phyloP scores from a whole-genome alignment of 1,284 basidiomycete species.

The Apiotrichum montevideense region DNA sequence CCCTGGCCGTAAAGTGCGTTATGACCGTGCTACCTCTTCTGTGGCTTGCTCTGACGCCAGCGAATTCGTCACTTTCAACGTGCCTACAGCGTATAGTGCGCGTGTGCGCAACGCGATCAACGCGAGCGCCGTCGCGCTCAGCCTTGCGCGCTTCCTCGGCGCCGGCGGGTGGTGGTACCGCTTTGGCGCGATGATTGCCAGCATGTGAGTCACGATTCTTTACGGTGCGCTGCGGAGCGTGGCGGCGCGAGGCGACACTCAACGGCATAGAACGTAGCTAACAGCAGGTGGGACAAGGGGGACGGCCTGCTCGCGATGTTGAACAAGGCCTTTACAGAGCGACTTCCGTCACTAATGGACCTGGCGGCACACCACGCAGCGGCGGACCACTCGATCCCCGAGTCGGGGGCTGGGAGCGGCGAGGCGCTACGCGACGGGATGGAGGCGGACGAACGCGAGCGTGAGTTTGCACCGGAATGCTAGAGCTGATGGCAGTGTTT shows the following conservation, averaged over 20 bases:
- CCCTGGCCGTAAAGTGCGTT: conserved; percentile 68
- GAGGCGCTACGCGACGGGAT: conserved; percentile 79
- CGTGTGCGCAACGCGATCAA: conserved; percentile 76
- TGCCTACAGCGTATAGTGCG: conserved; percentile 66
- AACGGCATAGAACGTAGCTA: not conserved
- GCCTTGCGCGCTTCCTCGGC: conserved; percentile 70
- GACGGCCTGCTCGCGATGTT: conserved; percentile 52
- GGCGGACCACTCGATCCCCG: conserved; percentile 51
- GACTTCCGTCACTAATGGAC: conserved; percentile 74
- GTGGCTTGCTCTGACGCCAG: conserved; percentile 44
- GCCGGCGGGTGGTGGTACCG: conserved; percentile 84
- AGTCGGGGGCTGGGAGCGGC: conserved; percentile 46
- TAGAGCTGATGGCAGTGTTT: conserved; percentile 57
- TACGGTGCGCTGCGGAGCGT: no score
- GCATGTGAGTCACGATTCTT: conserved; percentile 4
- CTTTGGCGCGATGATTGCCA: conserved; percentile 73
- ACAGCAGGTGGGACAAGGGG: conserved; percentile 14
- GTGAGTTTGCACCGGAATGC: conserved; percentile 52
- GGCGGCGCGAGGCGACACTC: no score
- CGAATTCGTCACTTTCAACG: conserved; percentile 76
- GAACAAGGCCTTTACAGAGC: conserved; percentile 69
- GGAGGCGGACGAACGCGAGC: conserved; percentile 76
- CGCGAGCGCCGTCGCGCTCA: conserved; percentile 73
- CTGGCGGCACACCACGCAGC: conserved; percentile 80
- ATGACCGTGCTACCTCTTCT: no score